Percentiles rank a stretch among this genome's conserved stretches.
phyloP scores from a whole-genome alignment of 257 asterid species.

The Verbena officinalis region DNA sequence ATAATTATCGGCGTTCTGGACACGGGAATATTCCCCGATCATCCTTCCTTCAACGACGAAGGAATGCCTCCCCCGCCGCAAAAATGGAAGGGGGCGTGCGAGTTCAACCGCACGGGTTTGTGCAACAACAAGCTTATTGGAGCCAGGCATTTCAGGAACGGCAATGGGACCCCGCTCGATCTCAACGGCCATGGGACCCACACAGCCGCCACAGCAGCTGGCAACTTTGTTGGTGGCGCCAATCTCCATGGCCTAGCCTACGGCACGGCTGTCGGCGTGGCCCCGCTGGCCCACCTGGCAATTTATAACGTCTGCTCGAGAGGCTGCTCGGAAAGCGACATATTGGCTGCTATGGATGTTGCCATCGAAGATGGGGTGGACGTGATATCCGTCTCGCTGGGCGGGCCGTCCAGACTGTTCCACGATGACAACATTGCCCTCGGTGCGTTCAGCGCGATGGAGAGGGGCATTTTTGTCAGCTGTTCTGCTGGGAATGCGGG shows the following conservation, averaged over 20 bases:
- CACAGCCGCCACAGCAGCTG: constrained; percentile 56
- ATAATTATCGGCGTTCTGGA: constrained; percentile 54
- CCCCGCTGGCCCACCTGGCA: constrained; percentile 64
- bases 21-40: constrained; percentile 41
- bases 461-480: constrained; percentile 54
- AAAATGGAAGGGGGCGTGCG: constrained; percentile 53
- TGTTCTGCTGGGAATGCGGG: constrained; percentile 41
- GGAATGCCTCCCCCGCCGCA: constrained; percentile 57
- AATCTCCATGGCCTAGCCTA: constrained; percentile 51
- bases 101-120: constrained; percentile 18
- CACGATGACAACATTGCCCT: constrained; percentile 30
- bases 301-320: constrained; percentile 39
- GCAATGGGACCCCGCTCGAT: constrained; percentile 24
- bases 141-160: constrained; percentile 28
- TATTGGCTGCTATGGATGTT: constrained; percentile 49
- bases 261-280: constrained; percentile 55
- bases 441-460: constrained; percentile 46
- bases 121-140: constrained; percentile 68
- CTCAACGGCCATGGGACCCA: constrained; percentile 54
- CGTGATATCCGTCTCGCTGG: constrained; percentile 39
- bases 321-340: constrained; percentile 34
- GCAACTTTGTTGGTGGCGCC: constrained; percentile 51
- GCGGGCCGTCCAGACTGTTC: neutral
- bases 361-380: constrained; percentile 53
- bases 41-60: constrained; percentile 47